Conservation (phyloP, 2,329 filamentous ascomycete genomes). For the Phyllosticta ampelicida region DNA sequence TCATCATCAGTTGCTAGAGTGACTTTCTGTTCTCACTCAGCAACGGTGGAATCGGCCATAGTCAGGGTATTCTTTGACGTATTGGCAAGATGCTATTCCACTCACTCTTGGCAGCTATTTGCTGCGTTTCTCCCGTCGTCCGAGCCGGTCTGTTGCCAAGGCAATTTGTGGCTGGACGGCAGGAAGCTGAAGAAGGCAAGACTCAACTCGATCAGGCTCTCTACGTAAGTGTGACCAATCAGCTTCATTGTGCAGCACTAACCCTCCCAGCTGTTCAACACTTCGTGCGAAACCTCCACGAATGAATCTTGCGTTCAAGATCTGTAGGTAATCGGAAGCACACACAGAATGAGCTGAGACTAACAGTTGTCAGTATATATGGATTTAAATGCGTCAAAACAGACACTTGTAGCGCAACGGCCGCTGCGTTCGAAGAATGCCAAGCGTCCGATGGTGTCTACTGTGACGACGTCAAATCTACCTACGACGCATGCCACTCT, state of each 20-base stretch:
- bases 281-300: neutral
- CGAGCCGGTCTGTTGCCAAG: neutral
- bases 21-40: constrained; percentile 1
- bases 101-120: neutral
- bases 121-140: neutral
- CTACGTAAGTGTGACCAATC: neutral
- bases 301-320: neutral
- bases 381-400: neutral
- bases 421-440: neutral
- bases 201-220: neutral
- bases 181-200: neutral
- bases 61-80: neutral
- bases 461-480: neutral
- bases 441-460: neutral
- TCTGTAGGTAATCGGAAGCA: neutral
- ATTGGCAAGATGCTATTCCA: neutral
- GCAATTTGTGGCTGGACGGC: neutral
- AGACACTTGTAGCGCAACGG: neutral
- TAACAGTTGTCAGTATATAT: neutral
- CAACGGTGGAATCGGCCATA: neutral
- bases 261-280: neutral
- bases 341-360: neutral
- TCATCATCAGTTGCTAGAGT: constrained; percentile 6
- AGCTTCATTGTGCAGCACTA: neutral
- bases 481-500: neutral